Evolutionary conservation across 768 basidiomycete genomes (phyloP).

Genomic region (Tricholoma bakamatsutake): DNA sequence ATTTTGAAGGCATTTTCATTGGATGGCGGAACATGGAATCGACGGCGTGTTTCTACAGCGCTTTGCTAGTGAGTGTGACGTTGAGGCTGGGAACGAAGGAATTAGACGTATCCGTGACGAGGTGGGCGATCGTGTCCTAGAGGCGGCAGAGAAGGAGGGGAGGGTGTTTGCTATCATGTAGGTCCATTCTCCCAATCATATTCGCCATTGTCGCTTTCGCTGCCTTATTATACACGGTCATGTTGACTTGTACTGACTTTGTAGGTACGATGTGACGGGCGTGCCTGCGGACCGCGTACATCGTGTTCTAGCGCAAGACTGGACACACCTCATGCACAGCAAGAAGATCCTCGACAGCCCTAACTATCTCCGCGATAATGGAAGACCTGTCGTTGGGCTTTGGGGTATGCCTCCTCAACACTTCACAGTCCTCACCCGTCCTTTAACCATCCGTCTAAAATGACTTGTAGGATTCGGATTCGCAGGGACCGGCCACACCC

Average conservation of each 20-base stretch:
- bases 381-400: conserved; percentile 63
- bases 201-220: not conserved
- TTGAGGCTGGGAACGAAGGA: conserved; percentile 46
- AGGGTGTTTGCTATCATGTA: conserved; percentile 84
- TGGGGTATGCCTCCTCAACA: conserved; percentile 45
- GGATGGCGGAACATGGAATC: conserved; percentile 80
- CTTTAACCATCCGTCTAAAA: not conserved
- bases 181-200: conserved; percentile 20
- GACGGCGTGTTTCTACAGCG: conserved; percentile 82
- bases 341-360: conserved; percentile 64
- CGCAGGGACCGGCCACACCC: conserved; percentile 53
- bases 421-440: not conserved
- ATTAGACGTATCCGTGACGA: conserved; percentile 66
- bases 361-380: conserved; percentile 66
- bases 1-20: conserved; percentile 55
- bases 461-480: conserved; percentile 60
- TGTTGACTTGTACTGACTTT: not conserved
- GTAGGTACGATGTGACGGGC: conserved; percentile 80
- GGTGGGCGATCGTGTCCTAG: conserved; percentile 59
- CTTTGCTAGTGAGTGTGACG: conserved; percentile 64
- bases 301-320: conserved; percentile 62
- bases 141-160: conserved; percentile 76
- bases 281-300: conserved; percentile 69
- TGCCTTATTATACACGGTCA: not conserved
- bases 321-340: conserved; percentile 61